These are phyloP conservation scores for Trichoderma gamsii DNA, from an alignment of 495 filamentous ascomycete genomes.

Conservation along the genomic window DNA sequence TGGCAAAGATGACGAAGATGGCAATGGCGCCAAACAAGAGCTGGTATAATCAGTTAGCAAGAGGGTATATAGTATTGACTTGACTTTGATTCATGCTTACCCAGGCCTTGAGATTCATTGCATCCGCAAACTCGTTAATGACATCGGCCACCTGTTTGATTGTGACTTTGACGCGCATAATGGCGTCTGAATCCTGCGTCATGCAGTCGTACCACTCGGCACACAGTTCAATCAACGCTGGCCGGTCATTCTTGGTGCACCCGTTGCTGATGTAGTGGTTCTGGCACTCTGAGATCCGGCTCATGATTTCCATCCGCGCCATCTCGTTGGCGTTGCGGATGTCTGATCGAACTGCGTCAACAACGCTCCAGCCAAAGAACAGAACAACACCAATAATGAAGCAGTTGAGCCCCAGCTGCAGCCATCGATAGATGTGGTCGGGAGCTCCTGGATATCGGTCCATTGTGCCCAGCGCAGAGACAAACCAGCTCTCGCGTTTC, in stretches of 20 bases:
- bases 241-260: constrained; percentile 56
- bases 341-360: constrained; percentile 66
- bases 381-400: constrained; percentile 60
- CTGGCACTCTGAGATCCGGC: constrained; percentile 65
- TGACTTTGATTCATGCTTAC: constrained; percentile 38
- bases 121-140: constrained; percentile 41
- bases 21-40: not conserved
- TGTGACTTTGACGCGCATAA: constrained; percentile 37
- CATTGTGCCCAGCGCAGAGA: constrained; percentile 58
- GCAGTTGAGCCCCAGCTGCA: constrained; percentile 73
- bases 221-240: constrained; percentile 67
- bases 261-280: constrained; percentile 65
- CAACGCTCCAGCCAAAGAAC: constrained; percentile 65
- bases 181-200: constrained; percentile 47
- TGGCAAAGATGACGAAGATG: constrained; percentile 6
- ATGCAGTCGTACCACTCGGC: constrained; percentile 81
- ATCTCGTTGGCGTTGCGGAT: constrained; percentile 63
- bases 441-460: constrained; percentile 81
- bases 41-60: not conserved
- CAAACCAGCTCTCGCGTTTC: constrained; percentile 38
- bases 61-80: not conserved
- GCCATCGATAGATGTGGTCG: constrained; percentile 75
- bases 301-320: constrained; percentile 56
- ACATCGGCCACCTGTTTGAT: constrained; percentile 41
- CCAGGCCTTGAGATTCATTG: constrained; percentile 49